Conservation (phyloP, 257 asterid genomes). For the Agastache rugosa region DNA sequence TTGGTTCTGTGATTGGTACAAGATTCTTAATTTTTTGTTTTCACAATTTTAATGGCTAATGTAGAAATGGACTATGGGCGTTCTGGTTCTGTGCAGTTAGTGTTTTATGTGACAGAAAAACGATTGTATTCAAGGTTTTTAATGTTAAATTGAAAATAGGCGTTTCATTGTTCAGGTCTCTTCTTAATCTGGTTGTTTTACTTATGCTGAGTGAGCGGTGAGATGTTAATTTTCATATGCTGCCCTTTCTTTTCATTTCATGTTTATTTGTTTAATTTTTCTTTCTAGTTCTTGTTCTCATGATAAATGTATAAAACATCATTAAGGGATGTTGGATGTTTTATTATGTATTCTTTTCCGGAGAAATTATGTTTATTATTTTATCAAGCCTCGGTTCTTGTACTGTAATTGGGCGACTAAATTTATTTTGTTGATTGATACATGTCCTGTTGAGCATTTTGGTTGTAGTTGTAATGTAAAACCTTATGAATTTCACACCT, state of each 20-base stretch:
- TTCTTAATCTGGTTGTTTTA: slow-evolving; percentile 12
- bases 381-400: not conserved
- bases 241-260: not conserved
- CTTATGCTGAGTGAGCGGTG: slow-evolving; percentile 19
- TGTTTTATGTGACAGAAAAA: not conserved
- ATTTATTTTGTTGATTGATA: not conserved
- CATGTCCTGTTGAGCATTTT: not conserved
- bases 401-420: not conserved
- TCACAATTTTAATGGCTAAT: slow-evolving; percentile 2
- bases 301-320: not conserved
- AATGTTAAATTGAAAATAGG: not conserved
- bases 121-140: slow-evolving; percentile 6
- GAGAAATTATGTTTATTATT: not conserved
- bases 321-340: not conserved
- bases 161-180: not conserved
- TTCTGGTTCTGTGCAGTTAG: not conserved
- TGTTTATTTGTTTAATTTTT: not conserved
- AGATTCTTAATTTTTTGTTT: not conserved
- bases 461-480: not conserved
- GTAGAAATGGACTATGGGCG: slow-evolving; percentile 21
- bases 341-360: not conserved
- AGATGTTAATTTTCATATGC: not conserved
- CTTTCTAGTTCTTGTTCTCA: not conserved
- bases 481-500: not conserved
- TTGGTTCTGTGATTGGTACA: not conserved